These are phyloP conservation scores for Carex myosuroides DNA, from an alignment of 176 grass and related monocot species.

Conservation along the genomic window DNA sequence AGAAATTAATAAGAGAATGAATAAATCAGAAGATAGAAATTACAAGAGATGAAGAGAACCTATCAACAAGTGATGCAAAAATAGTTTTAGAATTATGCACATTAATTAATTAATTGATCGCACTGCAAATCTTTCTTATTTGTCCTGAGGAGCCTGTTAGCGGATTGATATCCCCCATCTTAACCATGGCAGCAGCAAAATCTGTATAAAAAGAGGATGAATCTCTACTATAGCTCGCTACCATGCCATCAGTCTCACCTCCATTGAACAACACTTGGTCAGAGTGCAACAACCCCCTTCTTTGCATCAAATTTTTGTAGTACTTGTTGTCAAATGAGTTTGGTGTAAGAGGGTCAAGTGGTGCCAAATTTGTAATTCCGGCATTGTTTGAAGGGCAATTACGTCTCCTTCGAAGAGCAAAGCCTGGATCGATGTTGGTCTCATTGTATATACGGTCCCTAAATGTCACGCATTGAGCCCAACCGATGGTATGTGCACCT, in stretches of 20 bases:
- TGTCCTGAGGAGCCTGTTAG: conserved; percentile 26
- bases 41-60: neutral
- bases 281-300: conserved; percentile 46
- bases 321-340: conserved; percentile 48
- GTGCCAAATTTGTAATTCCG: conserved; percentile 15
- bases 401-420: neutral
- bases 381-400: conserved; percentile 18
- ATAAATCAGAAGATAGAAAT: neutral
- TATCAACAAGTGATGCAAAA: neutral
- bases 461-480: conserved; percentile 35
- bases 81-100: neutral
- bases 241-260: conserved; percentile 27
- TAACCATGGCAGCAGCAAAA: conserved; percentile 46
- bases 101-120: conserved; percentile 8
- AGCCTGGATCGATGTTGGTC: conserved; percentile 27
- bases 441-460: conserved; percentile 26
- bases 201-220: conserved; percentile 25
- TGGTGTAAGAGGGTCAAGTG: conserved; percentile 35
- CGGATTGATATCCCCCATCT: conserved; percentile 33
- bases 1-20: neutral
- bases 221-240: neutral
- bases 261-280: conserved; percentile 52
- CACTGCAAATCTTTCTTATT: conserved; percentile 37
- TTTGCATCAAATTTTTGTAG: conserved; percentile 44
- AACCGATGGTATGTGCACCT: conserved; percentile 52